Conservation (phyloP, 2,329 filamentous ascomycete genomes). For the Metarhizium humberi region DNA sequence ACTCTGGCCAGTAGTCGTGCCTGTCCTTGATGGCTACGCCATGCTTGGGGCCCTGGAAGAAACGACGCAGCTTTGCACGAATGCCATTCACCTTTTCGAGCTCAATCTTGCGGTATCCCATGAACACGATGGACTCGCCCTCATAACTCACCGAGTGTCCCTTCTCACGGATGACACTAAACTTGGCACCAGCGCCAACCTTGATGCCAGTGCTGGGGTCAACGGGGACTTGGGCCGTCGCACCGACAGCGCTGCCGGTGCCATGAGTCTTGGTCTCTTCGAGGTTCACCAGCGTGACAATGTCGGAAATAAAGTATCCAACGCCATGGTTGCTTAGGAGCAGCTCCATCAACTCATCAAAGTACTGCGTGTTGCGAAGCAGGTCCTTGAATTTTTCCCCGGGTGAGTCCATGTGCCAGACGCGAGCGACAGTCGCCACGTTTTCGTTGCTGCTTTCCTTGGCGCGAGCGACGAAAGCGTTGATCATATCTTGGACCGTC, state of each 20-base stretch:
- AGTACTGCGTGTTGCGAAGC: slow-evolving; percentile 15
- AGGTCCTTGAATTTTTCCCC: slow-evolving; percentile 20
- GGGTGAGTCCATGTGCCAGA: slow-evolving; percentile 21
- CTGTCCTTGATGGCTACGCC: slow-evolving; percentile 16
- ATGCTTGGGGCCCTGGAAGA: slow-evolving; percentile 37
- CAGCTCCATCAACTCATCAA: slow-evolving; percentile 18
- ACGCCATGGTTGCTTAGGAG: slow-evolving; percentile 13
- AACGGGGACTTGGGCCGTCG: slow-evolving; percentile 10
- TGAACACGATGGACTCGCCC: slow-evolving; percentile 19
- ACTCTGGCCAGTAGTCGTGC: slow-evolving; percentile 17
- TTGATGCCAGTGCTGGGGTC: slow-evolving; percentile 13
- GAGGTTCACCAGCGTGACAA: slow-evolving; percentile 18
- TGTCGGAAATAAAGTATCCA: slow-evolving; percentile 19
- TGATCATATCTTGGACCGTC: slow-evolving; percentile 17
- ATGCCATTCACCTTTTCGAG: slow-evolving; percentile 18
- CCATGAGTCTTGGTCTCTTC: slow-evolving; percentile 11
- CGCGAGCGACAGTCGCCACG: slow-evolving; percentile 16
- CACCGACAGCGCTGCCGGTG: slow-evolving; percentile 7
- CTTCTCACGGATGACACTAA: slow-evolving; percentile 13
- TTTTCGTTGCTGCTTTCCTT: slow-evolving; percentile 11
- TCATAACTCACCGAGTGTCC: slow-evolving; percentile 15
- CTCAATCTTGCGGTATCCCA: slow-evolving; percentile 16
- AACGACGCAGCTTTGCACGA: slow-evolving; percentile 17
- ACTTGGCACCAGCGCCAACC: slow-evolving; percentile 10
- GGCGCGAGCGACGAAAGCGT: slow-evolving; percentile 16